Percentiles rank a stretch among this genome's conserved stretches.
phyloP scores from a whole-genome alignment of 2,329 filamentous ascomycete genomes.

The Berkeleyomyces basicola region DNA sequence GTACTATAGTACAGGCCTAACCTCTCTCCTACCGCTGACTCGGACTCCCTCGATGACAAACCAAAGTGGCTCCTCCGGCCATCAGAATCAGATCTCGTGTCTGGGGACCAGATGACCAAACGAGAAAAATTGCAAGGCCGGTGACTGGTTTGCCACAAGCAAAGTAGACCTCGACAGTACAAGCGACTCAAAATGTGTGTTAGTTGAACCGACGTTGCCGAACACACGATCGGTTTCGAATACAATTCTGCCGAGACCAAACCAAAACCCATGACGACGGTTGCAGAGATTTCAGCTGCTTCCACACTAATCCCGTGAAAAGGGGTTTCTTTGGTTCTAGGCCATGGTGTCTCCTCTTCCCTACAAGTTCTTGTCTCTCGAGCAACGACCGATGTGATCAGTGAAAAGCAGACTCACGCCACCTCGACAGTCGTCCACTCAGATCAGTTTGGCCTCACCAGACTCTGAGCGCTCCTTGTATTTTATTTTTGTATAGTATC shows the following conservation, averaged over 20 bases:
- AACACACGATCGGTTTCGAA: conserved; percentile 1
- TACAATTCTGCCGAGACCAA: background rate
- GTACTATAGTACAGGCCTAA: background rate
- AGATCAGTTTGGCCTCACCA: too few relatives aligned
- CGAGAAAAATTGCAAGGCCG: background rate
- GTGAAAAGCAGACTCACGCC: too few relatives aligned
- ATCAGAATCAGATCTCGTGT: background rate
- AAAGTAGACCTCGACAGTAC: background rate
- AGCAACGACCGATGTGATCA: too few relatives aligned
- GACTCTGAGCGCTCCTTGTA: too few relatives aligned
- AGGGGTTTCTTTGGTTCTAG: too few relatives aligned
- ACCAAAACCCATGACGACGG: background rate
- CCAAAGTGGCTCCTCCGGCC: background rate
- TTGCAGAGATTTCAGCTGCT: background rate
- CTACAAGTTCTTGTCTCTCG: too few relatives aligned
- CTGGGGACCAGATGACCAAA: background rate
- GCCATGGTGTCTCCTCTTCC: too few relatives aligned
- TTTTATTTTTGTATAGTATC: too few relatives aligned
- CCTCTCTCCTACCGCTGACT: background rate
- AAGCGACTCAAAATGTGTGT: background rate
- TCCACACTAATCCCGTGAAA: background rate
- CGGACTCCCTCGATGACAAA: background rate
- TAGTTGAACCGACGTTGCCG: background rate
- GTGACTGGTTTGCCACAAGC: background rate
- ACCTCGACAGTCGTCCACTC: too few relatives aligned